Conservation (phyloP, 352 stramenopile species). For the Globisporangium carolinianum region DNA sequence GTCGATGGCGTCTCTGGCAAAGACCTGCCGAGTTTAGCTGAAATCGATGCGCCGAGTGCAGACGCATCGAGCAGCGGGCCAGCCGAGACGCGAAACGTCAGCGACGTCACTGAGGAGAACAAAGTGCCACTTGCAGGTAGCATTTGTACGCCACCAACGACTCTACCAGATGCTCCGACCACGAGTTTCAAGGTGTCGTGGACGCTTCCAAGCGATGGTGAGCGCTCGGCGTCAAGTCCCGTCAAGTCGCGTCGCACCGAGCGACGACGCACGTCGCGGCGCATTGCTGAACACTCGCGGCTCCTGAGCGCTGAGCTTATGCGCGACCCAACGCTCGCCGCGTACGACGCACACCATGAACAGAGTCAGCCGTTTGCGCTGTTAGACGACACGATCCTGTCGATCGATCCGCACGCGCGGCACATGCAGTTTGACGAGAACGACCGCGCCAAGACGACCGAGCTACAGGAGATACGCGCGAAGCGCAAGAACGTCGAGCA, state of each 20-base stretch:
- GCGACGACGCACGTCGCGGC: constrained; percentile 22
- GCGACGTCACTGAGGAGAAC: no score
- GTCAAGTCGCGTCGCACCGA: constrained; percentile 14
- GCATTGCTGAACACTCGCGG: constrained; percentile 20
- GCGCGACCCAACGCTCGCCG: constrained; percentile 35
- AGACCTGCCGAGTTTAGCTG: no score
- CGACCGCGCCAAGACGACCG: constrained; percentile 17
- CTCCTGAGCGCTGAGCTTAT: constrained; percentile 19
- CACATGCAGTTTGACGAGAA: constrained; percentile 46
- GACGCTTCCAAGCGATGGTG: neutral
- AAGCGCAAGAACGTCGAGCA: constrained; percentile 64
- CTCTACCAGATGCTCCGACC: neutral
- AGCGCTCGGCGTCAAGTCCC: neutral
- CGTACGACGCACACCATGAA: constrained; percentile 53
- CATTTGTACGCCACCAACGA: neutral
- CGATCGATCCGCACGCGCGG: constrained; percentile 32
- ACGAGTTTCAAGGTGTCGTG: constrained; percentile 4
- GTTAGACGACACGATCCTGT: constrained; percentile 46
- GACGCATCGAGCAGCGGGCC: no score
- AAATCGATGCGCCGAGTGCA: no score
- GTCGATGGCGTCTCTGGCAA: no score
- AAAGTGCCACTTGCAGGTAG: no score
- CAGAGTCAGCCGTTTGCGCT: constrained; percentile 38
- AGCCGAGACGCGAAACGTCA: no score
- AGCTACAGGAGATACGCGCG: constrained; percentile 30